phyloP scores from a whole-genome alignment of 495 filamentous ascomycete genomes.

The Lophiotrema nucula region DNA sequence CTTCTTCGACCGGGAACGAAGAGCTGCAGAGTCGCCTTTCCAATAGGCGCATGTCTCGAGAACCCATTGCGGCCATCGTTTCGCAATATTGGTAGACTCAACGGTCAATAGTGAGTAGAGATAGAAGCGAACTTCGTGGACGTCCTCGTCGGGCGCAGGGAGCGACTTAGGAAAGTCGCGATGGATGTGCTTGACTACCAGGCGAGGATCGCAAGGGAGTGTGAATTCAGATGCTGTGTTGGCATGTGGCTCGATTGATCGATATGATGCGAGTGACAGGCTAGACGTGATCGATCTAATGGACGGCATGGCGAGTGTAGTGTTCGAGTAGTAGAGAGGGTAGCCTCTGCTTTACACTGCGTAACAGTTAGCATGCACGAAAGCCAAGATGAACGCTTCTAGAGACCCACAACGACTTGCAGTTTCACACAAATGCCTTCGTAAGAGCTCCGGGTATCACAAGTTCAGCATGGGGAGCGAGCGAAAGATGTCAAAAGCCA shows the following conservation, averaged over 20 bases:
- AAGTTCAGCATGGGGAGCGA: too few species aligned
- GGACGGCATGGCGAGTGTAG: background rate
- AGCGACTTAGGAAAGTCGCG: background rate
- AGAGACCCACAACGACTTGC: too few species aligned
- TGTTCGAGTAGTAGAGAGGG: too few species aligned
- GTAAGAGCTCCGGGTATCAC: too few species aligned
- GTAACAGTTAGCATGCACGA: too few species aligned
- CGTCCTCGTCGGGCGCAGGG: background rate
- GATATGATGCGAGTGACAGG: background rate
- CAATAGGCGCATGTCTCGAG: constrained; percentile 12
- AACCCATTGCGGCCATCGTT: constrained; percentile 21
- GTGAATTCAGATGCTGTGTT: background rate
- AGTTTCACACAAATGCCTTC: too few species aligned
- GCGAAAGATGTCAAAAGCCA: too few species aligned
- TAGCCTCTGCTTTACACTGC: too few species aligned
- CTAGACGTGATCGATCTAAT: background rate
- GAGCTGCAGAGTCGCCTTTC: constrained; percentile 4
- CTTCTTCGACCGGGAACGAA: background rate
- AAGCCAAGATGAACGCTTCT: too few species aligned
- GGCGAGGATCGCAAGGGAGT: background rate
- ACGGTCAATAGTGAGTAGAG: constrained; percentile 24
- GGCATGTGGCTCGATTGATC: background rate
- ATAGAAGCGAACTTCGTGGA: constrained; percentile 15
- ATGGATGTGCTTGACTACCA: background rate
- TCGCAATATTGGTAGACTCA: constrained; percentile 1